Evolutionary conservation across 1,284 basidiomycete genomes (phyloP).

Genomic region (Sporisorium scitamineum): DNA sequence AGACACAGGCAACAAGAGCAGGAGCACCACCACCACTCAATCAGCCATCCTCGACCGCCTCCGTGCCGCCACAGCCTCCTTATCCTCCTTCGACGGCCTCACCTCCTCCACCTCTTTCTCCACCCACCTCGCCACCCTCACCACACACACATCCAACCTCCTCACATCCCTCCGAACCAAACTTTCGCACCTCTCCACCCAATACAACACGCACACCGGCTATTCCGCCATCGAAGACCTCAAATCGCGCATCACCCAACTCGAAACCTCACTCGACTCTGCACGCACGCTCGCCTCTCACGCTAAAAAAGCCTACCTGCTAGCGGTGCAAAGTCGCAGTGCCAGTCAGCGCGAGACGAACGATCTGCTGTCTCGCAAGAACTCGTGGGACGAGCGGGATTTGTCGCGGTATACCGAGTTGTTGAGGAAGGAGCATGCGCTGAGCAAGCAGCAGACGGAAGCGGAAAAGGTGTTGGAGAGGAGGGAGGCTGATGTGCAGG

Average conservation of each 20-base stretch:
- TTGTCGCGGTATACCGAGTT: slow-evolving; percentile 60
- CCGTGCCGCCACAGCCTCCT: slow-evolving; percentile 9
- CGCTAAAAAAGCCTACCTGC: slow-evolving; percentile 51
- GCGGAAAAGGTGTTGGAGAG: slow-evolving; percentile 54
- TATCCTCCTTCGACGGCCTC: slow-evolving; percentile 24
- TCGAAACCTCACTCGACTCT: slow-evolving; percentile 26
- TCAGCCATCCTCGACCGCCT: slow-evolving; percentile 10
- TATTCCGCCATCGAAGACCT: slow-evolving; percentile 56
- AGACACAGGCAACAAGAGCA: background rate
- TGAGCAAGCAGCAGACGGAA: slow-evolving; percentile 45
- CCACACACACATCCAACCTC: slow-evolving; percentile 3
- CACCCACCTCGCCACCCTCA: background rate
- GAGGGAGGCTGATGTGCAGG: slow-evolving; percentile 51
- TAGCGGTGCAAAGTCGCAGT: slow-evolving; percentile 49
- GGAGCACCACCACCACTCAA: background rate
- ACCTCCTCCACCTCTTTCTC: slow-evolving; percentile 23
- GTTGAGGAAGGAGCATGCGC: slow-evolving; percentile 59
- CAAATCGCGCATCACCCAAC: slow-evolving; percentile 41
- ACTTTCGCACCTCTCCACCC: slow-evolving; percentile 34
- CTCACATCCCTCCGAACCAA: slow-evolving; percentile 10
- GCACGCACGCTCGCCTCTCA: slow-evolving; percentile 10
- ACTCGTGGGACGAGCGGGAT: slow-evolving; percentile 59
- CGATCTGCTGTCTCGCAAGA: slow-evolving; percentile 63
- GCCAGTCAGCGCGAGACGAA: slow-evolving; percentile 59
- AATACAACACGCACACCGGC: slow-evolving; percentile 61